Evolutionary conservation across 139 green algal species (phyloP), one percentile per base, ranked within the genome.

Genomic region (Chlamydomonas eustigma): DNA sequence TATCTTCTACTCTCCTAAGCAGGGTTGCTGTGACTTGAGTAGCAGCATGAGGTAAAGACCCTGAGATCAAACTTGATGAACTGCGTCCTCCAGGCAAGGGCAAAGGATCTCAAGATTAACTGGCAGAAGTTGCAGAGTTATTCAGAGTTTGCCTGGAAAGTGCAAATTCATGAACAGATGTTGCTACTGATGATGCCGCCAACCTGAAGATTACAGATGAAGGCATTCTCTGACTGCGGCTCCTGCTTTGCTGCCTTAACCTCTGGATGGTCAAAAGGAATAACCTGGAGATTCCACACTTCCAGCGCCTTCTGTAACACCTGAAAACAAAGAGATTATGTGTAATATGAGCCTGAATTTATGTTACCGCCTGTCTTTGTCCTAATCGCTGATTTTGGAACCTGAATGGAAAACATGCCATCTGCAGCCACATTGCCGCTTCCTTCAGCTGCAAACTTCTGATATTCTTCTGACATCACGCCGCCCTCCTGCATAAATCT

Each of bases 381-480:
- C 12, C 44, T 28, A 28, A 12, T 18, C 18, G 63, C 63, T 22
- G 25, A 8, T 22, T 28, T 74, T 12, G 4, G 31, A 38, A 90
- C 89, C 81, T 94, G 90, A 37, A 94, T 90, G 52, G 73, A 89
- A 79, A 97, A 97, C 79, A 93, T 95, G 63, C 93, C 93, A 71
- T 88, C 82, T 2, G 82, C 77, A 22, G 85, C 88, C 44, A 96
- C 87, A 77, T 97, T 97, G 34, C 84, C 85, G 12, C 76, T 83
- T 22, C 88, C 87, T 50, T 90, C 87, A 0, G 76, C 78, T 50
- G 84, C 76, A 25, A 85, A 90, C 6, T 81, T 74, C 44, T 28
- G 44, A 58, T 58, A 58, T 18, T 58, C 44, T 58, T 12, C 44
- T 28, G 44, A 58, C 12, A 18, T 58, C 12, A 58, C 44, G 18